phyloP scores from a whole-genome alignment of 1,284 basidiomycete genomes.

The Malassezia globosa region DNA sequence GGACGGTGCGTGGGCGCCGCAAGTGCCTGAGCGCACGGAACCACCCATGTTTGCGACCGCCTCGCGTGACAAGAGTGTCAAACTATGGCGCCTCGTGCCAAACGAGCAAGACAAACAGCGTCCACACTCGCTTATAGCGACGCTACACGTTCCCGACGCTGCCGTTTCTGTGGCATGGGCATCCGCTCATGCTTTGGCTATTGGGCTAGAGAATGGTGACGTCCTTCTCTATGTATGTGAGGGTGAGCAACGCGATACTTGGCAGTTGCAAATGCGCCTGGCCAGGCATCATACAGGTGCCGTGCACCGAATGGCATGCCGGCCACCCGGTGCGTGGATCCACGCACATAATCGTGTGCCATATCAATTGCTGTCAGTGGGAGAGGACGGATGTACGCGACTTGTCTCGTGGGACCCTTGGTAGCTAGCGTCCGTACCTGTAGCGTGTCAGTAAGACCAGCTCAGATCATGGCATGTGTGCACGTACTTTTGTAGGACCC shows the following conservation, averaged over 20 bases:
- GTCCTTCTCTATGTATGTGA: conserved; percentile 58
- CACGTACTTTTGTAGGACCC: conserved; percentile 81
- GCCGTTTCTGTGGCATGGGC: conserved; percentile 26
- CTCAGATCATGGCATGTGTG: too few relatives aligned
- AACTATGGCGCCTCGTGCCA: conserved; percentile 22
- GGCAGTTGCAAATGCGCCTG: conserved; percentile 18
- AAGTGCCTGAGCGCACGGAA: too few relatives aligned
- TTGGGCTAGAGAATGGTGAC: conserved; percentile 89
- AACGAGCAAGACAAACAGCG: conserved; percentile 6
- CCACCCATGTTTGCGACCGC: conserved; percentile 70
- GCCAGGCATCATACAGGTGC: conserved; percentile 28
- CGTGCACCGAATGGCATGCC: conserved; percentile 33
- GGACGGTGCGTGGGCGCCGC: conserved; percentile 74
- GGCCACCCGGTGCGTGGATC: conserved; percentile 25
- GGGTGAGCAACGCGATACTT: conserved; percentile 4
- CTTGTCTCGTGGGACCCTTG: conserved; percentile 13
- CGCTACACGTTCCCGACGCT: conserved; percentile 24
- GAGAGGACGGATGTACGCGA: conserved; percentile 30
- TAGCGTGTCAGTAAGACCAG: neutral
- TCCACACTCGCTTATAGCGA: conserved; percentile 19
- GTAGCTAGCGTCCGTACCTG: conserved; percentile 10
- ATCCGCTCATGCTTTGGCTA: conserved; percentile 55
- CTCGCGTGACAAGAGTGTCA: conserved; percentile 85
- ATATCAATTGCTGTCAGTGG: conserved; percentile 23
- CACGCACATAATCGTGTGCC: conserved; percentile 16